phyloP scores from a whole-genome alignment of 2,329 filamentous ascomycete species.

The Penicillium sp. region DNA sequence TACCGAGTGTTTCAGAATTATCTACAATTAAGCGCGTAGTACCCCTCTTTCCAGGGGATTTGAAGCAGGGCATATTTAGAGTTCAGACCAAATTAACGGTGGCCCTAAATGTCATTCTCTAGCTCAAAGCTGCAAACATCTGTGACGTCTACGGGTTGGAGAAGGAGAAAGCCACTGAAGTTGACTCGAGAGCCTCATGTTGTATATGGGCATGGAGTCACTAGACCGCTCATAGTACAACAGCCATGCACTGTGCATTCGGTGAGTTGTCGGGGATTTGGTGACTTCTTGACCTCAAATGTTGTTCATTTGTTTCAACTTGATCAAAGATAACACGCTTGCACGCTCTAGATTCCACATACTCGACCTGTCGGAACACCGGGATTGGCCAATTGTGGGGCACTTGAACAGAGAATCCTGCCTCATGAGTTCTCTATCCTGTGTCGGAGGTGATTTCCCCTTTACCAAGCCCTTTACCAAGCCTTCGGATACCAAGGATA shows the following conservation, averaged over 20 bases:
- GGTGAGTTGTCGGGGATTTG: too few relatives aligned
- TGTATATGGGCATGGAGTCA: too few relatives aligned
- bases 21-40: slow-evolving; percentile 14
- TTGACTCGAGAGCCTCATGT: background rate
- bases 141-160: background rate
- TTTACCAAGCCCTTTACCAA: slow-evolving; percentile 1
- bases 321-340: background rate
- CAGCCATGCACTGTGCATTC: too few relatives aligned
- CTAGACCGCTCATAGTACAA: too few relatives aligned
- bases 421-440: background rate
- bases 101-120: background rate
- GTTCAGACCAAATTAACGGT: background rate
- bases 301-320: background rate
- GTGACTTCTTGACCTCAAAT: too few relatives aligned
- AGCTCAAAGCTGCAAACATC: too few relatives aligned
- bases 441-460: background rate
- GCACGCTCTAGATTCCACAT: background rate
- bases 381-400: background rate
- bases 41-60: background rate
- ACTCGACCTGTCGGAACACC: background rate
- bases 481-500: slow-evolving; percentile 6
- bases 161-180: background rate
- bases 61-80: background rate
- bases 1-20: slow-evolving; percentile 23
- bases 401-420: too few relatives aligned